phyloP scores from a whole-genome alignment of 169 alveolate genomes.

The Perkinsus chesapeaki region DNA sequence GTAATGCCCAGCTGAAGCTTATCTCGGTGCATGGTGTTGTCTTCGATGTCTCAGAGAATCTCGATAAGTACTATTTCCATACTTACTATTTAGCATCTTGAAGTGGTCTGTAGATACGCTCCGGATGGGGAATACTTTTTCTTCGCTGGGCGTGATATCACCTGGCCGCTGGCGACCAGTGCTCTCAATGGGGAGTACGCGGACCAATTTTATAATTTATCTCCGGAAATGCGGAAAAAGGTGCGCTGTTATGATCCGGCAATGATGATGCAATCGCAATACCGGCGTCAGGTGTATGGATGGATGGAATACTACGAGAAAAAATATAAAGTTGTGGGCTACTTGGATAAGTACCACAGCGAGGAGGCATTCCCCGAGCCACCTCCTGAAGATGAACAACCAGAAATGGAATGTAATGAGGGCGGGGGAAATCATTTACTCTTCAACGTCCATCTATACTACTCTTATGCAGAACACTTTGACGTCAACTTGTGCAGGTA shows the following conservation, averaged over 20 bases:
- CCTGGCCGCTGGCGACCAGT: neutral
- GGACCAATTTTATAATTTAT: neutral
- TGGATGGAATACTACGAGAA: neutral
- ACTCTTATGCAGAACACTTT: neutral
- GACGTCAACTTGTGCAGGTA: neutral
- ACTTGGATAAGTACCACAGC: neutral
- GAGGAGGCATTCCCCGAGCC: neutral
- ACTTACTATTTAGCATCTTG: neutral
- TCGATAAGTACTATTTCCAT: neutral
- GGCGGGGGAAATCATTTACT: neutral
- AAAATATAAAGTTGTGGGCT: neutral
- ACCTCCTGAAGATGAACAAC: neutral
- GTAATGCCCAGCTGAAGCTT: neutral
- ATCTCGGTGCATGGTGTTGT: neutral
- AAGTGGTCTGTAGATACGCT: neutral
- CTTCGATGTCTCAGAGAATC: neutral
- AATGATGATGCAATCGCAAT: neutral
- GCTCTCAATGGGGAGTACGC: neutral
- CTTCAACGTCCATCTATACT: neutral
- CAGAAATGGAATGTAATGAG: neutral
- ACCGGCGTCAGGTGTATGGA: neutral
- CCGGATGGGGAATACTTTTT: neutral
- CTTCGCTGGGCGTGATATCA: neutral
- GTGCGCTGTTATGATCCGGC: neutral
- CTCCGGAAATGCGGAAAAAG: neutral